These are phyloP conservation scores for Ogataea thermomethanolica DNA, from an alignment of 805 yeast species.

Conservation along the genomic window DNA sequence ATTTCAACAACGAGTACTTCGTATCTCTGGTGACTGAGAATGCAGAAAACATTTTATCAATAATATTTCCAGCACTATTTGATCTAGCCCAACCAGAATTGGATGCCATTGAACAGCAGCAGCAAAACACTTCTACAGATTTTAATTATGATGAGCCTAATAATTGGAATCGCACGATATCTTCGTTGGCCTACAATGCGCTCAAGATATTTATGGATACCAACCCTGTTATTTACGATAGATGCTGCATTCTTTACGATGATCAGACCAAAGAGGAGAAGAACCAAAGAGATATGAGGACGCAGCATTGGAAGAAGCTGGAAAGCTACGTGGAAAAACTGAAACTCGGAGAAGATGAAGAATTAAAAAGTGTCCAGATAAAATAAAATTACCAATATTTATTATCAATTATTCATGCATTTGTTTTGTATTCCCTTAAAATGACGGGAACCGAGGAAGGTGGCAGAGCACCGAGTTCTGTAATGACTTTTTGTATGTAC, in stretches of 20 bases:
- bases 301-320: constrained; percentile 67
- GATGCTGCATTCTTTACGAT: constrained; percentile 84
- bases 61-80: constrained; percentile 83
- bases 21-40: constrained; percentile 86
- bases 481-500: constrained; percentile 88
- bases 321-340: constrained; percentile 52
- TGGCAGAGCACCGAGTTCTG: constrained; percentile 94
- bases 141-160: constrained; percentile 42
- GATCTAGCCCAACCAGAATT: constrained; percentile 58
- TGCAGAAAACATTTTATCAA: constrained; percentile 89
- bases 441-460: constrained; percentile 98
- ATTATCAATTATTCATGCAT: constrained; percentile 18
- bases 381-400: constrained; percentile 16
- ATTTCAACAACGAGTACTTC: constrained; percentile 94
- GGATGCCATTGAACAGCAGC: constrained; percentile 30
- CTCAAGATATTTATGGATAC: constrained; percentile 89
- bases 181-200: constrained; percentile 86
- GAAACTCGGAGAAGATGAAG: constrained; percentile 27
- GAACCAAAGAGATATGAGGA: constrained; percentile 56
- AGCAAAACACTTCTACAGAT: constrained; percentile 27
- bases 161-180: constrained; percentile 94
- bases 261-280: constrained; percentile 73
- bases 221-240: constrained; percentile 86
- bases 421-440: constrained; percentile 78
- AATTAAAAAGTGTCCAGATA: constrained; percentile 58